These are phyloP conservation scores for Russula dissimulans DNA, from an alignment of 768 basidiomycete genomes.

Conservation along the genomic window DNA sequence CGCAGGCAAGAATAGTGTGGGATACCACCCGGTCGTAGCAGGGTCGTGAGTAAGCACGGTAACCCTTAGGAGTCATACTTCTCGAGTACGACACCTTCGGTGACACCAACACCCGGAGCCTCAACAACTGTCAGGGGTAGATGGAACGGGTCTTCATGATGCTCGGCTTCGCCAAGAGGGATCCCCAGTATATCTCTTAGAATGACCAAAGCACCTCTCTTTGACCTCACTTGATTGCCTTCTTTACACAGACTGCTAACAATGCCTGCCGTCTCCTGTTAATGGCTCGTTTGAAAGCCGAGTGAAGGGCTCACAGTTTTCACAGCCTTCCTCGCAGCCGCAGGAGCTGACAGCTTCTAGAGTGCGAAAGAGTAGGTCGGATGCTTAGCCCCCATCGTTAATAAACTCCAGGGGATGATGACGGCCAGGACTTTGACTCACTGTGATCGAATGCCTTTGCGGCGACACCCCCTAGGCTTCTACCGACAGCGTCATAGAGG, in stretches of 20 bases:
- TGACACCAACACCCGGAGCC: constrained; percentile 38
- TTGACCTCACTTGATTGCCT: constrained; percentile 63
- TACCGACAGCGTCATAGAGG: constrained; percentile 68
- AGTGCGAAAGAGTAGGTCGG: constrained; percentile 50
- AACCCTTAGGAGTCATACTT: neutral
- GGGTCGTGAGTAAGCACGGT: neutral
- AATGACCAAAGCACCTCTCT: constrained; percentile 63
- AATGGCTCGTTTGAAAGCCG: neutral
- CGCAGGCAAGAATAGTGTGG: neutral
- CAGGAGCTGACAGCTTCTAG: constrained; percentile 50
- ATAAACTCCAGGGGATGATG: no score
- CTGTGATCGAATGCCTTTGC: constrained; percentile 79
- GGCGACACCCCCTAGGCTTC: constrained; percentile 54
- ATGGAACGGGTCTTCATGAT: constrained; percentile 16
- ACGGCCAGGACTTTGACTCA: constrained; percentile 24
- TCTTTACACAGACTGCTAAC: constrained; percentile 58
- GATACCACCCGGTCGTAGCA: neutral
- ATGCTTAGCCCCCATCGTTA: constrained; percentile 30
- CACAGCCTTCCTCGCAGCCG: constrained; percentile 60
- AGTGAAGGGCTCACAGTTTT: constrained; percentile 40
- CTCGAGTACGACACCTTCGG: constrained; percentile 12
- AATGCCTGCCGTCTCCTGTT: constrained; percentile 41
- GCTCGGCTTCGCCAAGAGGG: constrained; percentile 30
- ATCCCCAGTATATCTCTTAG: constrained; percentile 49
- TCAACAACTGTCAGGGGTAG: constrained; percentile 44